Percentiles rank a stretch among this genome's conserved stretches.
Evolutionary conservation across 805 yeast genomes (phyloP).

Genomic region (Kazachstania kunashirensis): DNA sequence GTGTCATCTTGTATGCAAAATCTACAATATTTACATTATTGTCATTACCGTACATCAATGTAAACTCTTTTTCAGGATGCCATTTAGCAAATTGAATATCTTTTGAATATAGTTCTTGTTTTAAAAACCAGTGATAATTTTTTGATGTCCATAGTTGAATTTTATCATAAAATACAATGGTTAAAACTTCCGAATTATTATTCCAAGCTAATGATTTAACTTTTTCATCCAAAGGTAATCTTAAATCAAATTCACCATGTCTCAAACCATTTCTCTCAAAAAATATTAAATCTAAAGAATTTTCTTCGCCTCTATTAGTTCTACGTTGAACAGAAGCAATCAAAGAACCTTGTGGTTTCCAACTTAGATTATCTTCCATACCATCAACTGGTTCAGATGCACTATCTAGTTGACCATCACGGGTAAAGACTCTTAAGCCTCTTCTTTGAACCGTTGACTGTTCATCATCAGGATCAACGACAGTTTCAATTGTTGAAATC

Average conservation of each 20-base stretch:
- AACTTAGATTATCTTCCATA: constrained; percentile 60
- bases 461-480: constrained; percentile 33
- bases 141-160: constrained; percentile 87
- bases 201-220: constrained; percentile 67
- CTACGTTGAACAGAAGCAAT: constrained; percentile 75
- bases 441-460: constrained; percentile 43
- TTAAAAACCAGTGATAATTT: constrained; percentile 93
- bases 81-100: constrained; percentile 45
- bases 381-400: constrained; percentile 87
- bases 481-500: constrained; percentile 50
- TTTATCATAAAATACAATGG: constrained; percentile 49
- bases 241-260: constrained; percentile 72
- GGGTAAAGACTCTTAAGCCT: constrained; percentile 69
- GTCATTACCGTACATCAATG: constrained; percentile 55
- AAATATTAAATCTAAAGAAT: constrained; percentile 47
- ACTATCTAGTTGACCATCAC: constrained; percentile 70
- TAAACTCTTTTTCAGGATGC: constrained; percentile 84
- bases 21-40: constrained; percentile 51
- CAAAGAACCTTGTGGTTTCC: constrained; percentile 87
- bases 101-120: constrained; percentile 52
- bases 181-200: constrained; percentile 64
- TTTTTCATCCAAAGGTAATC: constrained; percentile 43
- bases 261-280: constrained; percentile 90
- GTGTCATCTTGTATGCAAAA: constrained; percentile 49
- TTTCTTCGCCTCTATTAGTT: constrained; percentile 33